Evolutionary conservation across 2,329 filamentous ascomycete genomes (phyloP), one percentile per base, ranked within the genome.

Genomic region (Exophiala xenobiotica): DNA sequence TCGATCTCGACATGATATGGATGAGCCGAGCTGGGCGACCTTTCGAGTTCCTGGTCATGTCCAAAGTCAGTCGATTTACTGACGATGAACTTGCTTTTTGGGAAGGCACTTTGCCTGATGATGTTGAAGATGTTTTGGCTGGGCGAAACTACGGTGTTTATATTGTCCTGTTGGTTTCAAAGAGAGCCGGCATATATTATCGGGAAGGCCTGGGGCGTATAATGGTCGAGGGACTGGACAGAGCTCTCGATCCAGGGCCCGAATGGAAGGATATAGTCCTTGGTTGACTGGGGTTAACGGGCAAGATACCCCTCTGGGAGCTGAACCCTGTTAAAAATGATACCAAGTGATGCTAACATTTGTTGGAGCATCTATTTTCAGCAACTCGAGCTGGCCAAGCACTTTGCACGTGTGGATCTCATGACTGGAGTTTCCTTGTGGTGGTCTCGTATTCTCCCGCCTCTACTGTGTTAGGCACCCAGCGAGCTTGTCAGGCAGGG

Each of bases 231-330:
- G 46, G 49, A 7, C 31, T 62, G 49, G 23, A 49, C 19, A 55
- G 56, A 18, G 54, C 58, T 2, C 18, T 57, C 16, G 54, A 54
- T n/a, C 56, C 58, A 7, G 58, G 52, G 20, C 58, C 58, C 19
- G 38, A 26, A 27, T 62, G 60, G 60, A 56, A 56, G 51, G 58
- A 62, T 46, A 54, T 62, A 22, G 49, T 62, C 4, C 51, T 62
- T 12, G 60, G 60, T 1, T 62, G 40, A 57, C 9, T 14, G n/a
- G n/a, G n/a, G n/a, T n/a, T n/a, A n/a, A n/a, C n/a, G n/a, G n/a
- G n/a, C n/a, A n/a, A n/a, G n/a, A n/a, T 14, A 24, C 12, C 1
- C 19, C 1, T 8, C 22, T 40, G n/a, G n/a, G n/a, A n/a, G n/a
- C n/a, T 47, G n/a, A 29, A 3, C 3, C 2, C 8, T 4, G 6